Evolutionary conservation across 352 stramenopile species (phyloP).

Genomic region (Blastocystis sp.): DNA sequence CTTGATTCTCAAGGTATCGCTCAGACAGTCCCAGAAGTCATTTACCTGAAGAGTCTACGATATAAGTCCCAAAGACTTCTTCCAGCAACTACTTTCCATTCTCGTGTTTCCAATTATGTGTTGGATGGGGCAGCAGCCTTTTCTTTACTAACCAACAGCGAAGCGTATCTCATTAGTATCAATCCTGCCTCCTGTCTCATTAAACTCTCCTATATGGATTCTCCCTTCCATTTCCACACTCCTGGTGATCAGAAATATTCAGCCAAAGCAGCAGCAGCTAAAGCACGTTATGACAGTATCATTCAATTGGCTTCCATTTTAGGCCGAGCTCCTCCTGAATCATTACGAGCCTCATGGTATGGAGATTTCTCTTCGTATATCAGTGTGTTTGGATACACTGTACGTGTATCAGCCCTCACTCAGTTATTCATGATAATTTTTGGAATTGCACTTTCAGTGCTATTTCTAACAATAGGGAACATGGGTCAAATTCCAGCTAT

Average conservation of each 20-base stretch:
- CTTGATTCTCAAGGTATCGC: conserved; percentile 45
- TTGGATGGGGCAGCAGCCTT: not conserved
- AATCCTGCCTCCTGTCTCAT: not conserved
- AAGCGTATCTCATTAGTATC: not conserved
- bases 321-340: not conserved
- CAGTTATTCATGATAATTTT: conserved; percentile 26
- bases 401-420: not conserved
- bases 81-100: not conserved
- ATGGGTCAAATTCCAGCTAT: conserved; percentile 37
- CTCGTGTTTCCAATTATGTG: conserved; percentile 42
- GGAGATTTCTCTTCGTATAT: conserved; percentile 18
- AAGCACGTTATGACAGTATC: conserved; percentile 25
- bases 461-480: not conserved
- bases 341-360: not conserved
- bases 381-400: conserved; percentile 7
- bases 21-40: conserved; percentile 14
- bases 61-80: no score
- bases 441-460: not conserved
- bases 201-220: conserved; percentile 22
- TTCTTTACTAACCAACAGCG: not conserved
- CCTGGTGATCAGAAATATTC: not conserved
- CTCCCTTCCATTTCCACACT: not conserved
- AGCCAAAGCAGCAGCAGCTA: conserved; percentile 10
- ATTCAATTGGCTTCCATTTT: not conserved
- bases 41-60: not conserved